These are phyloP conservation scores for Naganishia randhawae DNA, from an alignment of 768 basidiomycete genomes.

Conservation along the genomic window DNA sequence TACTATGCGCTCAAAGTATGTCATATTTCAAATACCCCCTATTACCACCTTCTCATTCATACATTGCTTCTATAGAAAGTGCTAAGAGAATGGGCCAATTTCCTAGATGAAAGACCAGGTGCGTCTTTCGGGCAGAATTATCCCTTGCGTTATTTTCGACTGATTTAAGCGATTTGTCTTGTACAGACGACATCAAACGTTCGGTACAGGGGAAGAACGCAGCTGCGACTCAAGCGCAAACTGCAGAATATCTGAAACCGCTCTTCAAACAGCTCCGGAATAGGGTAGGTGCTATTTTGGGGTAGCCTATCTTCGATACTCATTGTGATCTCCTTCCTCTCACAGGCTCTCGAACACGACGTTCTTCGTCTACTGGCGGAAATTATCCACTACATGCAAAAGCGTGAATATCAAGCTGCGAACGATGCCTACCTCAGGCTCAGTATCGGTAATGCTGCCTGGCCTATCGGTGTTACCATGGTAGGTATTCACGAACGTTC, in stretches of 20 bases:
- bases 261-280: conserved; percentile 85
- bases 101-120: conserved; percentile 92
- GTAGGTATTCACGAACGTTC: conserved; percentile 99
- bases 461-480: conserved; percentile 99
- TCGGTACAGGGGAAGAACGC: conserved; percentile 89
- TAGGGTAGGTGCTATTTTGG: conserved; percentile 76
- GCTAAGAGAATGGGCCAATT: conserved; percentile 93
- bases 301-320: not conserved
- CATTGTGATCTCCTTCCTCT: not conserved
- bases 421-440: conserved; percentile 96
- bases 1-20: conserved; percentile 81
- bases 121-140: conserved; percentile 33
- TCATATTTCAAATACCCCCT: not conserved
- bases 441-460: conserved; percentile 96
- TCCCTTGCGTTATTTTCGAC: not conserved
- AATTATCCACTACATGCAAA: conserved; percentile 95
- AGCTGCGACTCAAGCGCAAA: conserved; percentile 90
- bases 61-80: conserved; percentile 55
- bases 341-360: conserved; percentile 69
- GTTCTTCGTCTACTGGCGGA: conserved; percentile 81
- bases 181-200: conserved; percentile 72
- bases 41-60: not conserved
- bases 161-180: not conserved
- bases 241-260: conserved; percentile 93
- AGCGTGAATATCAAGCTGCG: conserved; percentile 86